Base-by-base conservation (phyloP, 140 eudicot species). In the Stevia rebaudiana region DNA sequence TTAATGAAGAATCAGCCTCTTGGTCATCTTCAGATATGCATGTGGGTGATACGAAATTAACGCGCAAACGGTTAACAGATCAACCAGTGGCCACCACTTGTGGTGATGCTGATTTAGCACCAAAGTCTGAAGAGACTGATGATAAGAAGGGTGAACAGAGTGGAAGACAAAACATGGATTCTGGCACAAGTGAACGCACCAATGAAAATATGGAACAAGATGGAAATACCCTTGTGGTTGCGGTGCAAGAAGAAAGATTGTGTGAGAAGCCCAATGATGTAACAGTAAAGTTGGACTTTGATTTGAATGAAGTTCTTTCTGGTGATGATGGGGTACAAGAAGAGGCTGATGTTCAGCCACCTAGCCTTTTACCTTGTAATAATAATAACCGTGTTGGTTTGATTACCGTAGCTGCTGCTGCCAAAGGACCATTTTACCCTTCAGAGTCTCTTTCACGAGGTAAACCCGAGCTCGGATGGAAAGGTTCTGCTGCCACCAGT, bases 401-500 rank as follows among this genome's bases (percentile, higher is more conserved):
- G 13, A 67, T 86, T 48, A 86, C 95, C 0, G 94, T 90, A 6
- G 88, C 97, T 41, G 75, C 95, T 47, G 95, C 95, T 65, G 95
- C 97, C 1, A 90, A 90, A 57, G 90, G 95, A 17, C 78, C 95
- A 0, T 84, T 90, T 84, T 76, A 68, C 28, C 94, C 90, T 39
- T 87, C 95, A 0, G 95, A 84, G 18, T 82, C 77, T 49, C 79
- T 83, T 16, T 54, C 81, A 69, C 76, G 84, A 78, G 81, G 76
- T 28, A 88, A 82, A 57, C 61, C 73, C 18, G 97, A 83, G 50
- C 73, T 85, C 60, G 87, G 94, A 17, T 89, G 97, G 97, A 85
- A 85, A 51, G 97, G 97, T 24, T 90, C 95, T 11, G 95, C 97
- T 63, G 97, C 97, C 30, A 90, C 97, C 17, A 90, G 97, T 76